Evolutionary conservation across 1,139 yeast genomes (phyloP).

Genomic region (Candida buenavistaensis): DNA sequence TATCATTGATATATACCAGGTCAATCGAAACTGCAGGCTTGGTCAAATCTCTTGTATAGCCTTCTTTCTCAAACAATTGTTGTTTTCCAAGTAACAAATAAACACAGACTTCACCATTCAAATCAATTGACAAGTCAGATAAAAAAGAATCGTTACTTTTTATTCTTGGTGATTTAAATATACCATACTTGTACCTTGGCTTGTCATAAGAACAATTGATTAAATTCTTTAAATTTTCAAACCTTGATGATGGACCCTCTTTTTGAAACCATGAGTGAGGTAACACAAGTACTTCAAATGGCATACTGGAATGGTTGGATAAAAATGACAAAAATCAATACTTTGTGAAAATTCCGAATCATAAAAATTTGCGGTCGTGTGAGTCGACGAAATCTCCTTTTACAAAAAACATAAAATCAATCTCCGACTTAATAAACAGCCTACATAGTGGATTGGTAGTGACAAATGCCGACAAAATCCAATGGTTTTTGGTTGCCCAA

Average conservation of each 20-base stretch:
- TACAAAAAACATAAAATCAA: no score
- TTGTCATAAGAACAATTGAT: constrained; percentile 52
- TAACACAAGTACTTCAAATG: constrained; percentile 25
- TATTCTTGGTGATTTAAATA: constrained; percentile 46
- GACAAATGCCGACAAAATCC: no score
- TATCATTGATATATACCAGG: constrained; percentile 25
- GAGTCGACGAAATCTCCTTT: no score
- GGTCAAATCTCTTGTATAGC: constrained; percentile 23
- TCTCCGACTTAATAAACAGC: no score
- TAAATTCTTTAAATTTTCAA: constrained; percentile 20
- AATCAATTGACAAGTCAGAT: constrained; percentile 24
- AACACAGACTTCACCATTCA: constrained; percentile 20
- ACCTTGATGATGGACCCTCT: constrained; percentile 12
- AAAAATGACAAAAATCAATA: no score
- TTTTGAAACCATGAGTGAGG: constrained; percentile 25
- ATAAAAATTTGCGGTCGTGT: no score
- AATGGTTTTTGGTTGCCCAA: no score
- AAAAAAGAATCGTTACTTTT: constrained; percentile 26
- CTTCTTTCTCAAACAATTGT: constrained; percentile 12
- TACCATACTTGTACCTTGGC: constrained; percentile 40
- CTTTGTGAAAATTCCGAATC: no score
- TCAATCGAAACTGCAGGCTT: constrained; percentile 14
- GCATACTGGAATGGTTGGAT: constrained; percentile 15
- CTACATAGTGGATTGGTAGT: no score
- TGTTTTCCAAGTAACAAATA: constrained; percentile 32